Base-by-base conservation (phyloP, 805 yeast genomes). In the Teunomyces cretensis region DNA sequence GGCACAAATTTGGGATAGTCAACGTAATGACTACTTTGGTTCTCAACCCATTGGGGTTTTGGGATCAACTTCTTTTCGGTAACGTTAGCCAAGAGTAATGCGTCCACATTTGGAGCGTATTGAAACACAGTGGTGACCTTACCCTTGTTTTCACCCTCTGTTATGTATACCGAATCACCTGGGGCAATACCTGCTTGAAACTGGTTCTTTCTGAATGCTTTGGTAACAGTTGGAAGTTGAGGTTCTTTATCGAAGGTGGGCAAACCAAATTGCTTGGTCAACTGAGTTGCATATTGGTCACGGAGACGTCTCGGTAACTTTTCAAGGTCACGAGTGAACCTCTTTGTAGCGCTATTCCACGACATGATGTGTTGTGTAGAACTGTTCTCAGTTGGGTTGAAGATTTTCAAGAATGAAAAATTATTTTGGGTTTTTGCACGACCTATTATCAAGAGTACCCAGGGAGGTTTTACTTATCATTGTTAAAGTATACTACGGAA, bases 131-230 rank as follows among this genome's bases (percentile, higher is more conserved):
- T 79, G 7, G 92, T 82, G 11, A 90, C 75, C 22, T 79, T 81
- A n/a, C 96, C 96, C 57, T 80, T 80, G 57, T 79, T 76, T 39
- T 76, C 73, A 14, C 97, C 97, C 42, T 75, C 76, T 22, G 80
- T 71, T 19, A 89, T 74, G 59, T 88, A 78, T 2, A 87, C 96
- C 49, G 84, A 72, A 65, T 88, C 96, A 15, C 96, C 96, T 16
- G 80, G 81, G 38, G 83, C 71, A 51, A 80, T 81, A 39, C 80
- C 83, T 72, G 86, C 76, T 48, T 72, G 71, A 28, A 78, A 69
- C 36, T 67, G 73, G 12, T 70, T 68, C 53, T 75, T 75, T 50
- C 62, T 58, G 39, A 67, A 66, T 13, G 51, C 41, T 39, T 53
- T 53, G 13, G 70, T 62, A 16, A 60, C 39, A 3, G 51, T 19